Evolutionary conservation across 805 yeast species (phyloP).

Genomic region (Candida schatavii): DNA sequence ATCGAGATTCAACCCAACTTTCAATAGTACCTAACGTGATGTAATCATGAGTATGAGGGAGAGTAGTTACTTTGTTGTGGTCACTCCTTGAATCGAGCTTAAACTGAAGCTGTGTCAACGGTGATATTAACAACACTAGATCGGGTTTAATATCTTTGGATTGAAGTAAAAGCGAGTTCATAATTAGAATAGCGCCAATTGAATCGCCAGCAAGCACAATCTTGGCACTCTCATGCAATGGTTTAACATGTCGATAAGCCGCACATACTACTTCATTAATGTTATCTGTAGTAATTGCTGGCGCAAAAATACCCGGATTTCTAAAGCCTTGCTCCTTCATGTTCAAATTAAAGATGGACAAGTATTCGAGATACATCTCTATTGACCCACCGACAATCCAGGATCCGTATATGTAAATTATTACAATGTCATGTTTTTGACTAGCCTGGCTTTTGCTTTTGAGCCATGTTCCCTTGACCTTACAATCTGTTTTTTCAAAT

Average conservation of each 20-base stretch:
- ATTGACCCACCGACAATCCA: constrained; percentile 23
- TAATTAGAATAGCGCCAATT: constrained; percentile 41
- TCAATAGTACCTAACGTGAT: background rate
- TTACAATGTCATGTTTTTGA: constrained; percentile 34
- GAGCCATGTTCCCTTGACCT: constrained; percentile 15
- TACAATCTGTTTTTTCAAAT: background rate
- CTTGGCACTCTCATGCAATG: constrained; percentile 2
- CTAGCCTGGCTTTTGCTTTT: constrained; percentile 14
- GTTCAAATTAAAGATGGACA: constrained; percentile 37
- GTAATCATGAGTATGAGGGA: constrained; percentile 1
- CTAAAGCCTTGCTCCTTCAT: constrained; percentile 47
- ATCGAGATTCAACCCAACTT: background rate
- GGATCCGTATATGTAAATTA: constrained; percentile 48
- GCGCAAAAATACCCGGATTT: constrained; percentile 44
- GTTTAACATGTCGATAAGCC: constrained; percentile 13
- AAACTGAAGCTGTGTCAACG: constrained; percentile 11
- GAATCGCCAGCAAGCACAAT: constrained; percentile 45
- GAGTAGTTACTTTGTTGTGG: background rate
- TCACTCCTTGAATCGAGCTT: too few relatives aligned
- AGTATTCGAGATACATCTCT: constrained; percentile 44
- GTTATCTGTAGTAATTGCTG: constrained; percentile 5
- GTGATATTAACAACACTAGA: constrained; percentile 30
- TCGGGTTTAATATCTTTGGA: background rate
- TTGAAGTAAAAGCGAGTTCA: background rate
- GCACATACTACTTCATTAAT: background rate